Evolutionary conservation across 257 asterid genomes (phyloP), one percentile per base, ranked within the genome.

Genomic region (Jaltomata sinuosa): DNA sequence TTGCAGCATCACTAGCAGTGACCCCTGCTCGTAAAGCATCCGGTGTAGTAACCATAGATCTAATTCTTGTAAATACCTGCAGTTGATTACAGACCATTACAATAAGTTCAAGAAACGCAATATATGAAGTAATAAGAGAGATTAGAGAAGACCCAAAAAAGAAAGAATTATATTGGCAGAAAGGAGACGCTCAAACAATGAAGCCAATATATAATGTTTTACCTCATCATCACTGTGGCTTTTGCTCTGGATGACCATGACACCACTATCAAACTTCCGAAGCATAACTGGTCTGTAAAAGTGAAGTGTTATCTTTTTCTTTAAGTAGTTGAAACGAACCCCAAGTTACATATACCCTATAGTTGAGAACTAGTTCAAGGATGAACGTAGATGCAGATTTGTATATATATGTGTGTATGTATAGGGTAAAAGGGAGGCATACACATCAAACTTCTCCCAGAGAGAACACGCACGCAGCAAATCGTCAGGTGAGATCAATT

Each of bases 201-300:
- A 42, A 42, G 57, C 15, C 80, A 45, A 25, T 22, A 45, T 25
- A 16, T n/a, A 74, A 74, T 42, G 8, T 14, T 61, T 88, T 83
- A 95, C 99, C 97, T 96, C 98, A 80, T 93, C 97, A 45, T 96
- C 99, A 84, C 98, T 94, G 89, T 93, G 95, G 85, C 91, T 80
- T 92, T 91, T 96, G 89, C 89, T 93, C 89, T 94, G 99, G 90
- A 96, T 92, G 87, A 96, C 98, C 95, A 91, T 88, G 85, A 96
- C 99, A 69, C 98, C 99, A 81, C 99, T 96, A 77, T 96, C 99
- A 91, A 96, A 96, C 86, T 92, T 96, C 84, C 99, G 94, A 85
- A 94, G 98, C 94, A 91, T 93, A 85, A 96, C 93, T 21, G 98
- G 91, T 84, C 98, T 95, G 93, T 84, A 76, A 68, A 78, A 62